A percentile compares a stretch with the other conserved stretches of the same genome.
These are phyloP conservation scores for Petrea volubilis DNA, from an alignment of 257 asterid genomes.

Conservation along the genomic window DNA sequence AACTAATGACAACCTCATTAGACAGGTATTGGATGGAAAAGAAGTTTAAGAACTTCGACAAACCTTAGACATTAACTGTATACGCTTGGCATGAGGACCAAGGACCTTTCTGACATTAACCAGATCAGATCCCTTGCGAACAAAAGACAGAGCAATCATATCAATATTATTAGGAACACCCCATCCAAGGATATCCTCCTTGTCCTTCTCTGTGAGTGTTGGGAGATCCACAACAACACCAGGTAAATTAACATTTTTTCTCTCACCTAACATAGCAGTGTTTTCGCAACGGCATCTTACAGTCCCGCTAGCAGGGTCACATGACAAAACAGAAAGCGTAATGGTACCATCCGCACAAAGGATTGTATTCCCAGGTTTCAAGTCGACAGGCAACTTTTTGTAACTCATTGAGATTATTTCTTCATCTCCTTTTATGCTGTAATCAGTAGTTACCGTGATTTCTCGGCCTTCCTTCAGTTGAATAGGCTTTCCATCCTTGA, in stretches of 20 bases:
- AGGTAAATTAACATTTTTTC: slow-evolving; percentile 82
- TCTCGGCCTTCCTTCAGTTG: slow-evolving; percentile 79
- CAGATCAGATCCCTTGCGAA: slow-evolving; percentile 88
- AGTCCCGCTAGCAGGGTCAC: slow-evolving; percentile 61
- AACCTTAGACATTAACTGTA: slow-evolving; percentile 85
- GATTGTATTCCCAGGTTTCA: slow-evolving; percentile 70
- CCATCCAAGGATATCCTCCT: slow-evolving; percentile 81
- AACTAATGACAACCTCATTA: not conserved
- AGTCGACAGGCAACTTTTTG: slow-evolving; percentile 64
- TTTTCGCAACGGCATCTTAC: slow-evolving; percentile 81
- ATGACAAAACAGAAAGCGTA: slow-evolving; percentile 67
- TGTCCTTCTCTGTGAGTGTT: slow-evolving; percentile 82
- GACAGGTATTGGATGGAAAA: not conserved
- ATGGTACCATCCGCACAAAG: slow-evolving; percentile 86
- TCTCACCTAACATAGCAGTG: slow-evolving; percentile 80
- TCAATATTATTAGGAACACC: slow-evolving; percentile 86
- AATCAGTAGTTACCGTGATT: slow-evolving; percentile 69
- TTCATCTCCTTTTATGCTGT: slow-evolving; percentile 71
- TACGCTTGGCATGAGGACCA: slow-evolving; percentile 70
- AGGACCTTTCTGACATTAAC: slow-evolving; percentile 79
- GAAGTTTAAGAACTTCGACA: not conserved
- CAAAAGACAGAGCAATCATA: slow-evolving; percentile 89
- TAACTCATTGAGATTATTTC: slow-evolving; percentile 74
- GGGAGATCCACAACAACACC: slow-evolving; percentile 92
- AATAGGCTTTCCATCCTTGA: slow-evolving; percentile 69